Conservation (phyloP, 371 early-diverging fungal species). For the Phascolomyces articulosus region DNA sequence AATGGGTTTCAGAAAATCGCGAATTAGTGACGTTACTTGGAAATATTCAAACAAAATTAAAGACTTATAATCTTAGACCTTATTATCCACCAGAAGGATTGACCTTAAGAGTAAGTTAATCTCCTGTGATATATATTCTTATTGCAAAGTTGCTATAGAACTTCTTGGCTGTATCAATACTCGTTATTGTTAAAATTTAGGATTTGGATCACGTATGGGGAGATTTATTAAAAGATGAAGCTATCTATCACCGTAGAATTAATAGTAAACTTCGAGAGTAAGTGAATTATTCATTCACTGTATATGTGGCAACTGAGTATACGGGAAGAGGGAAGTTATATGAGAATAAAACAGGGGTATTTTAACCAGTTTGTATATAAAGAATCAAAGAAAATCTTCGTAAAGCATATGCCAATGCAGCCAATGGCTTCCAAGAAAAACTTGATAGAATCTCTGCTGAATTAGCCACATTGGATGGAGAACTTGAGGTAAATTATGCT, state of each 20-base stretch:
- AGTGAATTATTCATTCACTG: conserved; percentile 12
- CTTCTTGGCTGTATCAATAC: too few species aligned
- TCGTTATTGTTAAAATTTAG: conserved; percentile 31
- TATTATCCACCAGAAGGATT: conserved; percentile 84
- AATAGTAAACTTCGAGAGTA: conserved; percentile 84
- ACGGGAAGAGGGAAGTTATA: too few species aligned
- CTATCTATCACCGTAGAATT: conserved; percentile 73
- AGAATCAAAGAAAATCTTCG: conserved; percentile 81
- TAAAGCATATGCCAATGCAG: conserved; percentile 73
- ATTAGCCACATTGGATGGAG: conserved; percentile 73
- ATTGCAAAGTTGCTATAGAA: too few species aligned
- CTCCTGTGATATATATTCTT: too few species aligned
- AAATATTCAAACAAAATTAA: conserved; percentile 94
- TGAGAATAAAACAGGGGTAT: too few species aligned
- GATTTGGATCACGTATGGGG: conserved; percentile 85
- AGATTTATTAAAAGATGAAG: conserved; percentile 73
- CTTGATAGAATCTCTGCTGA: conserved; percentile 70
- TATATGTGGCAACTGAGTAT: too few species aligned
- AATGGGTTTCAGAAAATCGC: conserved; percentile 90
- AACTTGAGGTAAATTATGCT: conserved; percentile 59
- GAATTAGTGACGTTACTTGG: conserved; percentile 87
- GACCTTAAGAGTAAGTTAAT: conserved; percentile 25
- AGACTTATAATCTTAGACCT: conserved; percentile 87
- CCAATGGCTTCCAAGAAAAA: conserved; percentile 73
- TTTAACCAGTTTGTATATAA: too few species aligned